Conservation (phyloP, 331 rosid species). For the Quercus lobata region DNA sequence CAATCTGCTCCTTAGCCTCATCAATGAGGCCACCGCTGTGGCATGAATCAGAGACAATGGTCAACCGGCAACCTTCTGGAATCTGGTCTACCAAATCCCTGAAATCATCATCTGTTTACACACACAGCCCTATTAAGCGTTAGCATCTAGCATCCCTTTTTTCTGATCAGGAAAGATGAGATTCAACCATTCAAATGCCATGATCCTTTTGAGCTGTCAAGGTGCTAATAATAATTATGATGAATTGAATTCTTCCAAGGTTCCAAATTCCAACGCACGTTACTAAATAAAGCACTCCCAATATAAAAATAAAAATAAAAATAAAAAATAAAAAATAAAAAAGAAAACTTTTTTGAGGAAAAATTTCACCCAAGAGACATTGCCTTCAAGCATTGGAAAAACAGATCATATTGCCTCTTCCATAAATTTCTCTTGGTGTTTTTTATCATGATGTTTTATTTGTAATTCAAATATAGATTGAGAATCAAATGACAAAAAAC, state of each 20-base stretch:
- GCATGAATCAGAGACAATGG: slow-evolving; percentile 85
- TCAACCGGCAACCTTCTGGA: slow-evolving; percentile 52
- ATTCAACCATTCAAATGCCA: neutral
- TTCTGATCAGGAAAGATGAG: neutral
- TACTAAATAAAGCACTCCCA: too few species aligned
- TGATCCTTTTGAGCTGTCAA: neutral
- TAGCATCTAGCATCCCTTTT: neutral
- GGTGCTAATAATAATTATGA: neutral
- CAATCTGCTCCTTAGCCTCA: slow-evolving; percentile 70
- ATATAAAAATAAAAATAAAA: neutral
- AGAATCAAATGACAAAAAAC: neutral
- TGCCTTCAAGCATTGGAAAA: neutral
- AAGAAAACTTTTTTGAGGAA: neutral
- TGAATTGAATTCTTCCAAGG: neutral
- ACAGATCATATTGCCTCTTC: neutral
- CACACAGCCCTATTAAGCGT: neutral
- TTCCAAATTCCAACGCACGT: neutral
- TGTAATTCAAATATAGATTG: too few species aligned
- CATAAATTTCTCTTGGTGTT: too few species aligned
- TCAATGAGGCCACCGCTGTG: slow-evolving; percentile 90
- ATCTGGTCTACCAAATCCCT: slow-evolving; percentile 52
- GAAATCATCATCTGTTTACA: slow-evolving; percentile 73
- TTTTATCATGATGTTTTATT: too few species aligned
- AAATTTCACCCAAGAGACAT: neutral
- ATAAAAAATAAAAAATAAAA: neutral